Percentiles rank a stretch among this genome's conserved stretches.
Conservation (phyloP, 768 basidiomycete genomes). For the Termitomyces sp. region DNA sequence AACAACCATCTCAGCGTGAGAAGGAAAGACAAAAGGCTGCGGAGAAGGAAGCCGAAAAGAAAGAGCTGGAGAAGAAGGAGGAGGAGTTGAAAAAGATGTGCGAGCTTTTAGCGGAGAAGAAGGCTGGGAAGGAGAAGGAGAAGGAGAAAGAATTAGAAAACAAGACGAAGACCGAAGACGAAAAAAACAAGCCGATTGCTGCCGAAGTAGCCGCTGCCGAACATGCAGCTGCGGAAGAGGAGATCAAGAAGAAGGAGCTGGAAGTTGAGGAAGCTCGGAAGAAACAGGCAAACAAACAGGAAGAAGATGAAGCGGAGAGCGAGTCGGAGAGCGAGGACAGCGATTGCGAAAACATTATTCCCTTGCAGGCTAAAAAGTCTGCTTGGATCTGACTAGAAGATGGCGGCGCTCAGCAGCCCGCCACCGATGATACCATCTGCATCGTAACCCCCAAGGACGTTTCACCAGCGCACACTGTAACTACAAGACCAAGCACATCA, state of each 20-base stretch:
- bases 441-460: slow-evolving; percentile 10
- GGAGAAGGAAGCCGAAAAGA: slow-evolving; percentile 54
- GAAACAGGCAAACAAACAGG: slow-evolving; percentile 16
- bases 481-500: slow-evolving; percentile 6
- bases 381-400: slow-evolving; percentile 18
- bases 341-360: slow-evolving; percentile 34
- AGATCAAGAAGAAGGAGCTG: slow-evolving; percentile 17
- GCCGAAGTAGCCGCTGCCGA: slow-evolving; percentile 24
- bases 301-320: slow-evolving; percentile 19
- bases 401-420: not conserved
- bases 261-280: slow-evolving; percentile 20
- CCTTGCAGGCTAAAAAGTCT: slow-evolving; percentile 19
- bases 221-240: slow-evolving; percentile 16
- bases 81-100: slow-evolving; percentile 49
- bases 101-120: slow-evolving; percentile 43
- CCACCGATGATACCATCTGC: slow-evolving; percentile 11
- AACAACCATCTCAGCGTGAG: slow-evolving; percentile 30
- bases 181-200: slow-evolving; percentile 19
- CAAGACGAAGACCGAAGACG: slow-evolving; percentile 17
- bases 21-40: slow-evolving; percentile 48
- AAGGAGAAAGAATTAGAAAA: slow-evolving; percentile 22
- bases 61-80: slow-evolving; percentile 62
- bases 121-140: slow-evolving; percentile 38
- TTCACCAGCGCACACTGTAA: slow-evolving; percentile 2
- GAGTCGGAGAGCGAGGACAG: slow-evolving; percentile 32